Percentiles rank a stretch among this genome's conserved stretches.
phyloP scores from a whole-genome alignment of 2,329 filamentous ascomycete species.

The Colletotrichum spaethianum region DNA sequence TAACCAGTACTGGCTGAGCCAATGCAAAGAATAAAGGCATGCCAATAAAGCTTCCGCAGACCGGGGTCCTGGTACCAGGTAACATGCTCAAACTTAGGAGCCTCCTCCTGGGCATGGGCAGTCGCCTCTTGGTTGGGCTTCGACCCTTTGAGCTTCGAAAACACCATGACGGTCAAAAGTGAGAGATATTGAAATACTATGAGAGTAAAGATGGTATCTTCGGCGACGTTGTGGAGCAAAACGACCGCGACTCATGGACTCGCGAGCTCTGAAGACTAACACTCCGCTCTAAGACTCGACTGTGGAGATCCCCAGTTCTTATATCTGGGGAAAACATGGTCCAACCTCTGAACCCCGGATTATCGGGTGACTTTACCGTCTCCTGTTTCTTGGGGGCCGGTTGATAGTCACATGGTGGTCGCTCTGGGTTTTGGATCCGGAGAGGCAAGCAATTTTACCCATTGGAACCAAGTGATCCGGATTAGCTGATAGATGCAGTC shows the following conservation, averaged over 20 bases:
- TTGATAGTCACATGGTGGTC: background rate
- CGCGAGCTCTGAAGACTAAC: background rate
- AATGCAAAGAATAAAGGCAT: constrained; percentile 63
- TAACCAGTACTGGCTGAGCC: constrained; percentile 70
- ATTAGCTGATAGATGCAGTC: background rate
- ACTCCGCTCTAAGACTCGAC: background rate
- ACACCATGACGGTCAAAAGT: background rate
- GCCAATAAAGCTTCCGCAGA: constrained; percentile 68
- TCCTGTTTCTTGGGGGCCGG: background rate
- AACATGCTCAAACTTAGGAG: constrained; percentile 63
- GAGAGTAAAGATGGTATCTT: background rate
- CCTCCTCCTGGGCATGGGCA: constrained; percentile 57
- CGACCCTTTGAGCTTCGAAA: constrained; percentile 22
- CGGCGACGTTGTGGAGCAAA: background rate
- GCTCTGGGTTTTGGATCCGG: background rate
- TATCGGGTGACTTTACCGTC: constrained; percentile 17
- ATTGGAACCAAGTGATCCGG: background rate
- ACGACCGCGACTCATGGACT: background rate
- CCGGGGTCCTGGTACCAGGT: constrained; percentile 68
- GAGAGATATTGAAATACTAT: too few relatives aligned
- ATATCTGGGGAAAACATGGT: constrained; percentile 8
- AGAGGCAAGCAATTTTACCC: background rate
- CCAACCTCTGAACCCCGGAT: background rate
- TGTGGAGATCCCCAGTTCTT: constrained; percentile 16
- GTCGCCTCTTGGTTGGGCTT: constrained; percentile 5